Evolutionary conservation across 805 yeast species (phyloP), one percentile per base, ranked within the genome.

Genomic region (Zygoascus tannicola): DNA sequence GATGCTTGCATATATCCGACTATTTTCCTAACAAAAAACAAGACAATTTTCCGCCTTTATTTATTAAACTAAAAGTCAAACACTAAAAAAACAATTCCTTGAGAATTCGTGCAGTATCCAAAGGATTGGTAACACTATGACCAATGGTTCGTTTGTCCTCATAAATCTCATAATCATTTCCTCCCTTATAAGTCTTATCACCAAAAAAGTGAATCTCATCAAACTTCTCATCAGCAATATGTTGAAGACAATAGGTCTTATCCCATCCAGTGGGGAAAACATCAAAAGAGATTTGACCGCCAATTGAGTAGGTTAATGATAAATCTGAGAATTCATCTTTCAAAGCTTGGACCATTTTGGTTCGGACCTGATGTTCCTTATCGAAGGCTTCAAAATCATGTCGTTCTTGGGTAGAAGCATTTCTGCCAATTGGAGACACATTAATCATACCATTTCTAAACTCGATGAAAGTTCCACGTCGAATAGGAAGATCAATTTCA

Each of bases 251-350:
- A 74, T 90, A 92, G 50, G 99, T 92, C 78, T 92, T 92, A 70
- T 92, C 99, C 99, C 99, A 92, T 62, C 99, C 98, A 52, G 96
- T 85, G 73, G 99, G 99, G 90, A 92, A 92, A 52, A 92, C 97
- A 62, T 92, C 99, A 60, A 92, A 92, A 30, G 97, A 90, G 66
- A 92, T 92, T 76, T 92, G 97, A 57, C 99, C 99, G 67, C 99
- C 99, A 54, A 92, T 92, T 48, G 98, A 92, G 76, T 83, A 92
- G 55, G 97, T 90, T 62, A 92, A 76, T 45, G 81, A 83, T 59
- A 73, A 73, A 67, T 88, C 90, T 46, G 90, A 67, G 75, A 92
- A 92, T 60, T 80, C 76, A 62, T 77, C 76, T 69, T 76, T 84
- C 62, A 92, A 75, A 43, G 95, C 96, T 43, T 68, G 70, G 51